Evolutionary conservation across 768 basidiomycete species (phyloP), one percentile per base, ranked within the genome.

Genomic region (Suillus subalutaceus): DNA sequence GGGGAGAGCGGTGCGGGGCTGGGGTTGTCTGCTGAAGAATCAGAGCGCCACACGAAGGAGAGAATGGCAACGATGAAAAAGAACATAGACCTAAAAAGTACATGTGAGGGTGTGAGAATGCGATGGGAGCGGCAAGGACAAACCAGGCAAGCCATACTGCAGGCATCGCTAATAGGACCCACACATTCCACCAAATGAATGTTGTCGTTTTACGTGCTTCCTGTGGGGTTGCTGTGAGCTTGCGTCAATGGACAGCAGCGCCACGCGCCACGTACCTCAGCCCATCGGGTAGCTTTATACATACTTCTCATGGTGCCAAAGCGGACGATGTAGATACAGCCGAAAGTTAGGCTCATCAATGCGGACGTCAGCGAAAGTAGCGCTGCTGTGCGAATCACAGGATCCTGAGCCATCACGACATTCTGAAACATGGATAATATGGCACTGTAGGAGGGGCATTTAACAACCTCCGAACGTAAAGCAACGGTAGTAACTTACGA

Each of bases 221-320:
- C 88, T 90, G 67, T 30, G 62, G 30, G 18, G 37, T 37, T 10
- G 59, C 58, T 35, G 57, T 60, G 59, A 60, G 41, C 13, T 9
- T 32, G 26, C 18, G 26, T 12, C 10, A 30, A 60, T 1, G 3
- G 16, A 20, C 3, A 12, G 12, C 59, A 60, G 59, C 40, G 26
- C 10, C 41, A 32, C 6, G 30, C 41, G 59, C 41, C 12, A n/a
- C 75, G 16, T 70, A 89, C 90, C 77, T 91, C 87, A 13, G 90
- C 89, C 89, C 90, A 93, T 64, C 84, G 83, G 9, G 87, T 86
- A 1, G 91, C 91, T 65, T 86, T 85, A 69, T 86, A 81, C 86
- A 91, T 90, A 67, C 82, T 89, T 52, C 85, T 82, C 91, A 93
- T 92, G 1, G 84, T 86, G 16, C 85, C 85, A 66, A 92, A 92